Evolutionary conservation across 257 asterid genomes (phyloP).

Genomic region (Solanum rostratum): DNA sequence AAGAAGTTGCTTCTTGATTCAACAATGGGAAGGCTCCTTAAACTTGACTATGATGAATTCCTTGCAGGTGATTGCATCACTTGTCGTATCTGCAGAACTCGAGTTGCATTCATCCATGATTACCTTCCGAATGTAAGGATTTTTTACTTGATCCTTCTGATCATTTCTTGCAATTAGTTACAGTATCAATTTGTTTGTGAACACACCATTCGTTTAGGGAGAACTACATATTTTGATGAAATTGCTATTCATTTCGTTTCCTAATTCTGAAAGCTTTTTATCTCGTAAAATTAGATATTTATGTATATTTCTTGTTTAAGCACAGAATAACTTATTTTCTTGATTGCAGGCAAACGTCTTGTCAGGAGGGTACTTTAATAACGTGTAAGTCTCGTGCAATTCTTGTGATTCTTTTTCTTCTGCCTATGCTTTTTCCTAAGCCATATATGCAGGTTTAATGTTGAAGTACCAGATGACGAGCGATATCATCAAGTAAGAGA

Average conservation of each 20-base stretch:
- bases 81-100: background rate
- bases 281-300: too few species aligned
- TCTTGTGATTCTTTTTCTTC: background rate
- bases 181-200: background rate
- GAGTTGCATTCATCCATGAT: background rate
- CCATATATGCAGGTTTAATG: background rate
- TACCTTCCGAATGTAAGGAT: background rate
- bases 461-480: background rate
- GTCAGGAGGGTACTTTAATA: background rate
- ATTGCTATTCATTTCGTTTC: background rate
- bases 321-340: background rate
- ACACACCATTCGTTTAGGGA: background rate
- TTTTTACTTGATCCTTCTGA: background rate
- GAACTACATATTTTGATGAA: background rate
- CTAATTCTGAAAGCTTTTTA: too few species aligned
- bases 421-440: background rate
- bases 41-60: background rate
- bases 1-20: background rate
- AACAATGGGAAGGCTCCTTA: background rate
- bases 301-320: background rate
- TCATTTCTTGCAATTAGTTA: background rate
- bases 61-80: background rate
- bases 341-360: background rate
- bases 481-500: background rate
- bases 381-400: background rate